Evolutionary conservation across 2,329 filamentous ascomycete genomes (phyloP), one percentile per base, ranked within the genome.

Genomic region (Graphium sp.): DNA sequence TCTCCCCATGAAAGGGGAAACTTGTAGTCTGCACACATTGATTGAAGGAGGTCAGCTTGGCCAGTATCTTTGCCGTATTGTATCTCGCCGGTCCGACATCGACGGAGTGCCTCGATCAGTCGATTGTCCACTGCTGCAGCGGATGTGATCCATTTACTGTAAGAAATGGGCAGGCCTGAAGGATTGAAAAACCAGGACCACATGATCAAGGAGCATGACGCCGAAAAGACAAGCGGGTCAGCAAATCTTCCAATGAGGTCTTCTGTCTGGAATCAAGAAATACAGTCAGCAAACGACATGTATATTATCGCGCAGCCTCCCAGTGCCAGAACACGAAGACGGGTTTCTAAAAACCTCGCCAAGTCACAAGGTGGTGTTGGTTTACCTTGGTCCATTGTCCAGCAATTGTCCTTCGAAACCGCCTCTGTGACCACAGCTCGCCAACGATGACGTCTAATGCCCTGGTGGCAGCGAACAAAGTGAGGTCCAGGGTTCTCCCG

Each of bases 171-270:
- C 2, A 92, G 62, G 13, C 68, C 62, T 20, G 68, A 60, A 0
- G 82, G 80, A 7, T 59, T 48, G 53, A 87, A 92, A 46, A 91
- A 75, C 79, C 80, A 92, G 12, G 80, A 67, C 76, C 80, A 87
- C 83, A 91, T 92, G 39, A 91, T 74, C 21, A 81, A 54, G 14
- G 74, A 76, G 22, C 68, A 73, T 13, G 79, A 84, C 19, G 63
- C 48, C 24, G 76, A 70, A 47, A 92, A 91, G 12, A 85, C 53
- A 5, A 66, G 52, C 4, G 79, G 67, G 43, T 87, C 77, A n/a
- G 69, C 41, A 22, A 52, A 39, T 5, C 37, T 42, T 19, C 54
- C 53, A 15, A 56, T 34, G 22, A 49, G 34, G 26, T 49, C 36
- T 31, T 55, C 49, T 11, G 34, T 24, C 49, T 50, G 24, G 2